A percentile compares a stretch with the other conserved stretches of the same genome.
phyloP scores from a whole-genome alignment of 371 early-diverging fungal species.

The Dichotomocladium elegans region DNA sequence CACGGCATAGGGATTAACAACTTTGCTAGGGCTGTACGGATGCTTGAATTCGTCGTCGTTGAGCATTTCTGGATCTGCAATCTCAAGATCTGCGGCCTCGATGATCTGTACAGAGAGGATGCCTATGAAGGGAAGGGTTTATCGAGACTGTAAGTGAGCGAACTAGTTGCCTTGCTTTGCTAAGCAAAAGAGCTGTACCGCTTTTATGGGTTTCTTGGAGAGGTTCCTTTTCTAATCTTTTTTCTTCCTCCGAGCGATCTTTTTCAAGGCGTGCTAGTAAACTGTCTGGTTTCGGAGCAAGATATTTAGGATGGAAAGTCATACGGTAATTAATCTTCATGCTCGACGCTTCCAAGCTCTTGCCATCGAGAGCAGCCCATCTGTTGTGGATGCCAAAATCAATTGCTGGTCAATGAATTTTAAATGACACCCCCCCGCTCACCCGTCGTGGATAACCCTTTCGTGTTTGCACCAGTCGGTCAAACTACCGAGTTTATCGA shows the following conservation, averaged over 20 bases:
- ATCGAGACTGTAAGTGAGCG: too few species aligned
- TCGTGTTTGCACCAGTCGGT: constrained; percentile 19
- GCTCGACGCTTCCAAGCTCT: constrained; percentile 7
- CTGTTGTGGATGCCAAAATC: not conserved
- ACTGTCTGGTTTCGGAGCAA: constrained; percentile 3
- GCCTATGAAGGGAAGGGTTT: too few species aligned
- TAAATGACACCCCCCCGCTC: not conserved
- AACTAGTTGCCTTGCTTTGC: not conserved
- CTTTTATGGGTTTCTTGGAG: constrained; percentile 7
- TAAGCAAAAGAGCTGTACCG: not conserved
- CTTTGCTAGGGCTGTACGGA: constrained; percentile 20
- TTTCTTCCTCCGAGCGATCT: not conserved
- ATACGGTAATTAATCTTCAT: constrained; percentile 16
- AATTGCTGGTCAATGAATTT: not conserved
- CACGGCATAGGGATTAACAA: constrained; percentile 30
- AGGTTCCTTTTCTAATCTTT: constrained; percentile 6
- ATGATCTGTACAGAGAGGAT: constrained; percentile 18
- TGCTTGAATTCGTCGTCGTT: constrained; percentile 21
- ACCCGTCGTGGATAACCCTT: constrained; percentile 27
- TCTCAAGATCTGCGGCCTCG: constrained; percentile 28
- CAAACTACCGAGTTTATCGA: constrained; percentile 20
- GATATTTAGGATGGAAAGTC: constrained; percentile 33
- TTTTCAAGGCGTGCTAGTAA: constrained; percentile 3
- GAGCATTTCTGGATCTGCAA: constrained; percentile 24
- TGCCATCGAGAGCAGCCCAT: constrained; percentile 28